Base-by-base conservation (phyloP, 176 grass and related monocot genomes). In the Cymbopogon citratus region DNA sequence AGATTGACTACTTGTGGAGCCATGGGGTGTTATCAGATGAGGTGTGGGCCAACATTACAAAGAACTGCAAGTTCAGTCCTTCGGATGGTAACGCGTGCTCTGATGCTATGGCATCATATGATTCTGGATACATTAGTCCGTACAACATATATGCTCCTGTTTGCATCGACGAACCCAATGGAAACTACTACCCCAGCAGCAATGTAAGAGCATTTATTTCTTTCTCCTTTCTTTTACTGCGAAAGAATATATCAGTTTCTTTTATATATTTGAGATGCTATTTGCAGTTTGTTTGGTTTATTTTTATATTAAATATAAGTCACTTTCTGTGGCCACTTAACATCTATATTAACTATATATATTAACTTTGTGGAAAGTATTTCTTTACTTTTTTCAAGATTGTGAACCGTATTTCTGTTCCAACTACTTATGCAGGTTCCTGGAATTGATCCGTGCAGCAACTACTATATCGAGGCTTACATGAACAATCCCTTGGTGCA, bases 131-230 rank as follows among this genome's bases (percentile, higher is more conserved):
- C 0, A 88, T 91, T 19, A 60, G 88, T 69, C 0, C 0, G 6
- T 91, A 91, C 78, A 63, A 91, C 57, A 88, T 91, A 40, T 88
- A 88, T 21, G 86, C 86, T 36, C 86, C 89, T 0, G 39, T 88
- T 38, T 91, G 90, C 61, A 13, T 82, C 23, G 26, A 12, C 7
- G 14, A n/a, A 3, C n/a, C 51, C 9, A 52, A 77, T 28, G 85
- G 85, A 63, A 9, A 41, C 5, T 69, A 70, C 48, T 76, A 87
- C 85, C 64, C 79, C 1, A 87, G 79, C 21, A 24, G 79, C 52
- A 71, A 77, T 14, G 85, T 87, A 82, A 71, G 77, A 9, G 23
- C 68, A 26, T 5, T 27, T 71, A 15, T 5, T 16, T 71, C 5
- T 44, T 16, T 71, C 12, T 69, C 19, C 9, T 36, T 38, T 39